Evolutionary conservation across 495 filamentous ascomycete genomes (phyloP).

Genomic region (Copromyces sp.): DNA sequence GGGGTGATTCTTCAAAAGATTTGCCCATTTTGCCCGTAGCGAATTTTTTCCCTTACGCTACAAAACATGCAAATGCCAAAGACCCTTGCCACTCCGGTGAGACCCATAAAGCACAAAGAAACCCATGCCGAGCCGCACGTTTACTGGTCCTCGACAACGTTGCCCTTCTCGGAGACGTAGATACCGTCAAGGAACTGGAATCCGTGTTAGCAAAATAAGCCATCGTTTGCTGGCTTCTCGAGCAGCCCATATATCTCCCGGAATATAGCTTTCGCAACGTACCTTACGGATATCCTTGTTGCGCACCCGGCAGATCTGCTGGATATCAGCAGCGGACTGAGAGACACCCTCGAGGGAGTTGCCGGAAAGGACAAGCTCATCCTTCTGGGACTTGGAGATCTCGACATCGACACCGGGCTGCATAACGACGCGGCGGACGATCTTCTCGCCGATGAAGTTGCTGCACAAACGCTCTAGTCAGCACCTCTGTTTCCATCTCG

Average conservation of each 20-base stretch:
- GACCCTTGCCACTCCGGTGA: conserved; percentile 32
- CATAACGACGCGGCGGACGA: conserved; percentile 83
- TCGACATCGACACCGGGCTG: conserved; percentile 81
- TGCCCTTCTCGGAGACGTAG: conserved; percentile 95
- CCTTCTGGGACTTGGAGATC: conserved; percentile 85
- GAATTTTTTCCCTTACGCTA: conserved; percentile 34
- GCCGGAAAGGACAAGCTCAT: conserved; percentile 84
- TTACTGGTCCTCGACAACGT: conserved; percentile 64
- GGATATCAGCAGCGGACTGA: conserved; percentile 95
- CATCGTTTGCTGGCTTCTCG: not conserved
- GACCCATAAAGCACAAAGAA: conserved; percentile 36
- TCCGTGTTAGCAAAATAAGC: conserved; percentile 22
- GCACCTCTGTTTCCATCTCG: conserved; percentile 11
- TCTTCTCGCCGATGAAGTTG: conserved; percentile 99
- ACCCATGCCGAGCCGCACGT: conserved; percentile 32
- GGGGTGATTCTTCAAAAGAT: conserved; percentile 25
- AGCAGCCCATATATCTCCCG: not conserved
- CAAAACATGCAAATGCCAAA: conserved; percentile 47
- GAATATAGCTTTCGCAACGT: conserved; percentile 1
- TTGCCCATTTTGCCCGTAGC: conserved; percentile 39
- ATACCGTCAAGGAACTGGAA: conserved; percentile 95
- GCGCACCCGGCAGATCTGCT: conserved; percentile 96
- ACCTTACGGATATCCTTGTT: conserved; percentile 99
- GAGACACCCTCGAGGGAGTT: conserved; percentile 96
- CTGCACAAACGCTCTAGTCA: conserved; percentile 37